A percentile compares a stretch with the other conserved stretches of the same genome.
These are phyloP conservation scores for Exophiala sideris DNA, from an alignment of 2,329 filamentous ascomycete species.

Conservation along the genomic window DNA sequence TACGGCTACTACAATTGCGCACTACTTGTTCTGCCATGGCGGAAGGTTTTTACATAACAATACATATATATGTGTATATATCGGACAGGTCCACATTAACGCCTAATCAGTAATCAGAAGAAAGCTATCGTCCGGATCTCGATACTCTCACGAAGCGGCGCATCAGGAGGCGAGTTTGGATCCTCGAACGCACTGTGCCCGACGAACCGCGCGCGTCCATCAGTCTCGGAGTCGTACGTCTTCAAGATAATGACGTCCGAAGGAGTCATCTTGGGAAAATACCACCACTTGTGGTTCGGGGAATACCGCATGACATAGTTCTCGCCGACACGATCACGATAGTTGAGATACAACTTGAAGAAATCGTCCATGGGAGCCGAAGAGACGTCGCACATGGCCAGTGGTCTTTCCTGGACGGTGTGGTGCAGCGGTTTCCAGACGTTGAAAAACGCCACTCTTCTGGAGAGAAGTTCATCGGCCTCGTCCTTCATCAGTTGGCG, in stretches of 20 bases:
- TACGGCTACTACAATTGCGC: no score
- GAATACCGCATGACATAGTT: slow-evolving; percentile 41
- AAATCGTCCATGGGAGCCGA: slow-evolving; percentile 37
- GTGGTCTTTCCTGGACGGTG: slow-evolving; percentile 38
- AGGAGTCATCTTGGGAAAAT: slow-evolving; percentile 39
- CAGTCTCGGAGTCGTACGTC: slow-evolving; percentile 37
- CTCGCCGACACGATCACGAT: slow-evolving; percentile 39
- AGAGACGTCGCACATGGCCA: slow-evolving; percentile 41
- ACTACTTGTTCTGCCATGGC: no score
- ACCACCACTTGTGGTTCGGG: slow-evolving; percentile 38
- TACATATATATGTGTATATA: no score
- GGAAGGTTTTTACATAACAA: no score
- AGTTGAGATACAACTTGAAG: slow-evolving; percentile 41
- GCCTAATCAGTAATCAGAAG: slow-evolving; percentile 29
- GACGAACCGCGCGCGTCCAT: slow-evolving; percentile 36
- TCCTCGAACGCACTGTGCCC: slow-evolving; percentile 41
- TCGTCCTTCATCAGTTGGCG: slow-evolving; percentile 43
- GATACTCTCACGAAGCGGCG: slow-evolving; percentile 37
- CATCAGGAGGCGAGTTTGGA: slow-evolving; percentile 32
- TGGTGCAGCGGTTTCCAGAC: slow-evolving; percentile 48
- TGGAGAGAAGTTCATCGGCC: slow-evolving; percentile 42
- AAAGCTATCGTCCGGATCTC: slow-evolving; percentile 43
- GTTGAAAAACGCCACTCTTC: slow-evolving; percentile 49
- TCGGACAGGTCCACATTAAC: no score
- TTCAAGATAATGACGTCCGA: slow-evolving; percentile 40